A percentile compares a stretch with the other conserved stretches of the same genome.
Conservation (phyloP, 108 stramenopile genomes). For the Cyclotella cryptica region DNA sequence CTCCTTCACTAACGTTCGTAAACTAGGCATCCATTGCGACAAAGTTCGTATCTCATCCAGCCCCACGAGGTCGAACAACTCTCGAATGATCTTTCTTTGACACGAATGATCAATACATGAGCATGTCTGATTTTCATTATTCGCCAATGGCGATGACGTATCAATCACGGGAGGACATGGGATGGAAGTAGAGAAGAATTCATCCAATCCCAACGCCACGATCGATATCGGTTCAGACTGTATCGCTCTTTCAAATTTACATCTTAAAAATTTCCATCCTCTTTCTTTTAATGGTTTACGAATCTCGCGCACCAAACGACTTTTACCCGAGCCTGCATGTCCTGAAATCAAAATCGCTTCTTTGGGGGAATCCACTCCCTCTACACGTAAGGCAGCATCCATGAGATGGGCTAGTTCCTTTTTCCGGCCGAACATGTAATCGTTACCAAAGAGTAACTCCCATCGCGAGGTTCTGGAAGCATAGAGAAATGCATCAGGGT, state of each 20-base stretch:
- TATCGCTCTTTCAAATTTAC: constrained; percentile 25
- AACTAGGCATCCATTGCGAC: constrained; percentile 22
- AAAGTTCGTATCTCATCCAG: constrained; percentile 5
- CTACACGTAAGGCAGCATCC: constrained; percentile 19
- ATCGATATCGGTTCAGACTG: constrained; percentile 26
- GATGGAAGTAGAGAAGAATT: constrained; percentile 18
- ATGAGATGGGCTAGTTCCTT: constrained; percentile 13
- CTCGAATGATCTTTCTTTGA: constrained; percentile 6
- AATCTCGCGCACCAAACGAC: constrained; percentile 20
- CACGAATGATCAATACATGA: constrained; percentile 16
- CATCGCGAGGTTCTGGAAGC: constrained; percentile 20
- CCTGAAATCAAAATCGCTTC: constrained; percentile 23
- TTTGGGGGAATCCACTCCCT: background rate
- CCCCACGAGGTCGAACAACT: constrained; percentile 11
- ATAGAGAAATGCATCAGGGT: constrained; percentile 26
- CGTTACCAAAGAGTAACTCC: constrained; percentile 25
- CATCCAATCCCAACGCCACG: constrained; percentile 27
- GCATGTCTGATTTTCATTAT: background rate
- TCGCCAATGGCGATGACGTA: background rate
- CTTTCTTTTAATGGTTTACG: constrained; percentile 19
- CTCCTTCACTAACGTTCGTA: constrained; percentile 8
- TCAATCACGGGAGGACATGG: background rate
- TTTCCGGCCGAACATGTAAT: constrained; percentile 31
- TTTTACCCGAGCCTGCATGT: constrained; percentile 13
- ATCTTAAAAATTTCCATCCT: constrained; percentile 28